Percentiles rank a stretch among this genome's conserved stretches.
phyloP scores from a whole-genome alignment of 305 asterid genomes.

The Lippia alba region DNA sequence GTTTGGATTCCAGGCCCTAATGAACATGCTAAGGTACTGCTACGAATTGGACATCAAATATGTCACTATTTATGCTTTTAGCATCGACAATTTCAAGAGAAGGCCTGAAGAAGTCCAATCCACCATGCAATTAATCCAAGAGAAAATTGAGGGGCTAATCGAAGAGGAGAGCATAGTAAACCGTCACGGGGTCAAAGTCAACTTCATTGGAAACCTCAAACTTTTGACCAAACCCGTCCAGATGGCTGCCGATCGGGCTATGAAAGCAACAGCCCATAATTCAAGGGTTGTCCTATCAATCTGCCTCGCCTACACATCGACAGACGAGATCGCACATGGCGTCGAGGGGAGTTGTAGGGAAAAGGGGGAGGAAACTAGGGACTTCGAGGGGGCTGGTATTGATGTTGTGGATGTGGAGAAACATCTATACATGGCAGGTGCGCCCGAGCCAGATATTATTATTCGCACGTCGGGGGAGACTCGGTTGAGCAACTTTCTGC shows the following conservation, averaged over 20 bases:
- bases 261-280: conserved; percentile 65
- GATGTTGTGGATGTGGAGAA: conserved; percentile 57
- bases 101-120: conserved; percentile 75
- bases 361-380: conserved; percentile 43
- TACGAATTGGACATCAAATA: conserved; percentile 60
- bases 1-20: conserved; percentile 57
- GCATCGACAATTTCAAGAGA: conserved; percentile 72
- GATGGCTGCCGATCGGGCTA: conserved; percentile 72
- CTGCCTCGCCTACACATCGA: conserved; percentile 83
- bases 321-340: conserved; percentile 74
- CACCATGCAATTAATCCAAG: conserved; percentile 71
- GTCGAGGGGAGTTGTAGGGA: conserved; percentile 57
- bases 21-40: conserved; percentile 59
- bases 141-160: conserved; percentile 67
- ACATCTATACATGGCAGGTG: conserved; percentile 67
- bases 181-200: conserved; percentile 66
- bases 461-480: conserved; percentile 82
- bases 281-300: conserved; percentile 60
- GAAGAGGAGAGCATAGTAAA: conserved; percentile 61
- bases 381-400: conserved; percentile 24
- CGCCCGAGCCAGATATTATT: conserved; percentile 75
- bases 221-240: conserved; percentile 63
- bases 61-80: conserved; percentile 68
- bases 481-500: conserved; percentile 80
- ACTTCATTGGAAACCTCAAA: conserved; percentile 67